phyloP scores from a whole-genome alignment of 2,329 filamentous ascomycete genomes.

The Botrytis aclada region DNA sequence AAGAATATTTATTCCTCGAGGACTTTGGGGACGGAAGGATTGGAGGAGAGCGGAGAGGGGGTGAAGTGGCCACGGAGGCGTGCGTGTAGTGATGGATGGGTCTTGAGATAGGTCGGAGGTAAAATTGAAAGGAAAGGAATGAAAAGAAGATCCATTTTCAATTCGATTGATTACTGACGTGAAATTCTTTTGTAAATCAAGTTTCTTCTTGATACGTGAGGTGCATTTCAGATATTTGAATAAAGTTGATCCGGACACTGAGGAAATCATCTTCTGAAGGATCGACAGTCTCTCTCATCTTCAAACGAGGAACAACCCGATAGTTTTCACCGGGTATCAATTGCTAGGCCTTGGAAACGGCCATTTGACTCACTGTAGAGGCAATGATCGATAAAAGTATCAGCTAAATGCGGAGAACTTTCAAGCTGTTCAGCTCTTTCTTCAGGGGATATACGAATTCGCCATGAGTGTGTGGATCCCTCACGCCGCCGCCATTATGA shows the following conservation, averaged over 20 bases:
- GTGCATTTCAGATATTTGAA: not conserved
- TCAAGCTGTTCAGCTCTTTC: not conserved
- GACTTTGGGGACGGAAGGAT: not conserved
- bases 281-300: not conserved
- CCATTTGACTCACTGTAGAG: not conserved
- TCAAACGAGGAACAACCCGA: not conserved
- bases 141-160: not conserved
- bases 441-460: not conserved
- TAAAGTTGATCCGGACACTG: not conserved
- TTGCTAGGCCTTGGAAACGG: not conserved
- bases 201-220: not conserved
- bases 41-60: not conserved
- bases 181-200: rapidly evolving
- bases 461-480: not conserved
- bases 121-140: not conserved
- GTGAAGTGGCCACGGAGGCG: not conserved
- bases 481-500: not conserved
- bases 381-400: not conserved
- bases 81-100: not conserved
- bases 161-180: not conserved
- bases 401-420: not conserved
- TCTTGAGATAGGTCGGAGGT: not conserved
- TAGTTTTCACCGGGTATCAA: not conserved
- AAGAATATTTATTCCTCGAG: not conserved
- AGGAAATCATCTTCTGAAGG: not conserved